phyloP scores from a whole-genome alignment of 345 rosid species.

The Bruguiera parviflora region DNA sequence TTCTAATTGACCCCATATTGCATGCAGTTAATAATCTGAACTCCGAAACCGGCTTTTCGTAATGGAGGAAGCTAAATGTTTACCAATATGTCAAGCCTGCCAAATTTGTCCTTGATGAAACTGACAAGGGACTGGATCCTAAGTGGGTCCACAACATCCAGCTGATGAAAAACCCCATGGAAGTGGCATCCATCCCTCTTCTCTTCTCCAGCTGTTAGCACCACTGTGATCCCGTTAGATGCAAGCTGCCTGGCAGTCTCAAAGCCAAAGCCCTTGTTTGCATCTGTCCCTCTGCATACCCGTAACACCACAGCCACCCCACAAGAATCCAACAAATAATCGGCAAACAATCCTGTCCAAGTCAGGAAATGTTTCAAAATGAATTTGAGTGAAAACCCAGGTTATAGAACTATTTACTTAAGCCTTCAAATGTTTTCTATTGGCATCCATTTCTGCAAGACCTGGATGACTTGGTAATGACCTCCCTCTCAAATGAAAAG shows the following conservation, averaged over 20 bases:
- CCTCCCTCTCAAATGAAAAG: too few species aligned
- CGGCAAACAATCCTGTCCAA: too few species aligned
- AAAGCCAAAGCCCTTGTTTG: too few species aligned
- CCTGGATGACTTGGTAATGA: too few species aligned
- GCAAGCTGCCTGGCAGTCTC: conserved; percentile 48
- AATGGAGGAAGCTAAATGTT: background rate
- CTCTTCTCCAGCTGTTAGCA: conserved; percentile 46
- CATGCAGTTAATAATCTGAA: background rate
- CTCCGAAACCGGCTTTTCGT: background rate
- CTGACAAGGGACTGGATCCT: conserved; percentile 32
- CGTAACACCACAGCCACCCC: too few species aligned
- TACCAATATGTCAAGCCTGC: conserved; percentile 50
- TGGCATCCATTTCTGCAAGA: conserved; percentile 3
- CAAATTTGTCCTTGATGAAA: conserved; percentile 35
- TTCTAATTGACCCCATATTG: background rate
- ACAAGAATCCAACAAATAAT: too few species aligned
- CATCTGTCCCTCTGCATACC: too few species aligned
- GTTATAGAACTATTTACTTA: background rate
- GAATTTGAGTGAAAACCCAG: background rate
- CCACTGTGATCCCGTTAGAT: conserved; percentile 33
- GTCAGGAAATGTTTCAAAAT: too few species aligned
- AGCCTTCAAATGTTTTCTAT: background rate
- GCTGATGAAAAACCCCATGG: conserved; percentile 39
- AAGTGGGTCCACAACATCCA: conserved; percentile 43
- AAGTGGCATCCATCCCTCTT: conserved; percentile 35